Percentiles rank a stretch among this genome's conserved stretches.
These are phyloP conservation scores for Globisporangium cylindrosporum DNA, from an alignment of 352 stramenopile genomes.

Conservation along the genomic window DNA sequence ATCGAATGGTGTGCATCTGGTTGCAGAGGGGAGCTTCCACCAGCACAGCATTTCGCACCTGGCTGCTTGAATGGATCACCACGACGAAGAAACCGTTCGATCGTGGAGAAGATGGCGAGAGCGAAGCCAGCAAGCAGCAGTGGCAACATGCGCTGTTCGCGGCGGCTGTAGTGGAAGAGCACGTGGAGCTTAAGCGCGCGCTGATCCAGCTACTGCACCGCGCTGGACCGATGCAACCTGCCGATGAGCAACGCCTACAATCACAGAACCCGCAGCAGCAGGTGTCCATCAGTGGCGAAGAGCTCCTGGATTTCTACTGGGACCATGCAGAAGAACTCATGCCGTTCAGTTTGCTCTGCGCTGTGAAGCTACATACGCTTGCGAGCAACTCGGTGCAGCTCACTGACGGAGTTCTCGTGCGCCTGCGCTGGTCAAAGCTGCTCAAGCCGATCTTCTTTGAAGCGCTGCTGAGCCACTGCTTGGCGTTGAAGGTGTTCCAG, in stretches of 20 bases:
- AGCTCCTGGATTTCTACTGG: constrained; percentile 48
- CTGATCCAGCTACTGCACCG: constrained; percentile 29
- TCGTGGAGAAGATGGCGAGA: not conserved
- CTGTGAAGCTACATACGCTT: constrained; percentile 38
- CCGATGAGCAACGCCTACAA: not conserved
- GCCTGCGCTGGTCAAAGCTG: constrained; percentile 39
- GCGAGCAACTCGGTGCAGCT: constrained; percentile 17
- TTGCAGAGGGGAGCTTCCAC: constrained; percentile 17
- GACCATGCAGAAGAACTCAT: constrained; percentile 29
- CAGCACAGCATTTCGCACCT: constrained; percentile 28
- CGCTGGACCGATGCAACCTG: constrained; percentile 4
- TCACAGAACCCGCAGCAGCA: not conserved
- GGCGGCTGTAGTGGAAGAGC: constrained; percentile 30
- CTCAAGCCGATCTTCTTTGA: constrained; percentile 46
- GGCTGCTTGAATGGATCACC: constrained; percentile 33
- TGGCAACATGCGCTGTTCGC: constrained; percentile 37
- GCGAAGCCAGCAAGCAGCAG: constrained; percentile 11
- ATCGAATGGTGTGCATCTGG: constrained; percentile 29
- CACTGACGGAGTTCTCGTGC: constrained; percentile 23
- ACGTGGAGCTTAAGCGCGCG: constrained; percentile 20
- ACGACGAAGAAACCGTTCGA: not conserved
- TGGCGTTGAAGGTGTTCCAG: constrained; percentile 27
- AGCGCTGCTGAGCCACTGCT: constrained; percentile 27
- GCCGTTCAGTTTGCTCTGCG: constrained; percentile 35
- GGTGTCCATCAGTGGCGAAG: constrained; percentile 21